Evolutionary conservation across 306 rosid species (phyloP), one percentile per base, ranked within the genome.

Genomic region (Alnus glutinosa): DNA sequence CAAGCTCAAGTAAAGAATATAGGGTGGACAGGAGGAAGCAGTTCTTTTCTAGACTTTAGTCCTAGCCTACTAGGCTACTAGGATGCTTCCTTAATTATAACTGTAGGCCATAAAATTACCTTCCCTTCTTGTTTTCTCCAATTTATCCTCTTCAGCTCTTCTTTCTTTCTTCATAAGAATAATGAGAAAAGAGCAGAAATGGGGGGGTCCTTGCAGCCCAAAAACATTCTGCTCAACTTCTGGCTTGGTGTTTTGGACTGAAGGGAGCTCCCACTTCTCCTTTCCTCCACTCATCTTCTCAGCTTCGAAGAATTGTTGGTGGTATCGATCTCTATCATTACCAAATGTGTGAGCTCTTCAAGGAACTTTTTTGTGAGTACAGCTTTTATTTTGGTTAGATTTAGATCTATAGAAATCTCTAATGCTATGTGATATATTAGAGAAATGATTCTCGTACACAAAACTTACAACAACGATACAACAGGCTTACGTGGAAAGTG

Each of bases 261-360:
- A 89, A 91, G 93, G 90, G 96, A 82, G 91, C 96, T 89, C 96
- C 89, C 78, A 88, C 28, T 89, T 89, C 90, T 91, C 86, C 88
- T 83, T 91, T 89, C 87, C 34, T 84, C 68, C 37, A 75, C 0
- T 46, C 57, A 62, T 3, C 49, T 9, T 74, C 82, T 39, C 51
- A 57, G 71, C 63, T 78, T 36, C 71, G 5, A 77, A 19, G 23
- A 59, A 42, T 77, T 71, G 51, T 51, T 57, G 18, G 15, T 1
- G 68, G 18, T 7, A 23, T 23, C 28, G 28, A 34, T 70, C 19
- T 64, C 47, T 36, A 14, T 64, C 46, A 30, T 75, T 67, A 57
- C 1, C 9, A 57, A 18, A 57, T 57, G 30, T 49, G 5, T 57
- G 63, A 61, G 11, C 39, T 30, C 37, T 61, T 30, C 67, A 61